Conservation (phyloP, 805 yeast species). For the Candida quercuum region DNA sequence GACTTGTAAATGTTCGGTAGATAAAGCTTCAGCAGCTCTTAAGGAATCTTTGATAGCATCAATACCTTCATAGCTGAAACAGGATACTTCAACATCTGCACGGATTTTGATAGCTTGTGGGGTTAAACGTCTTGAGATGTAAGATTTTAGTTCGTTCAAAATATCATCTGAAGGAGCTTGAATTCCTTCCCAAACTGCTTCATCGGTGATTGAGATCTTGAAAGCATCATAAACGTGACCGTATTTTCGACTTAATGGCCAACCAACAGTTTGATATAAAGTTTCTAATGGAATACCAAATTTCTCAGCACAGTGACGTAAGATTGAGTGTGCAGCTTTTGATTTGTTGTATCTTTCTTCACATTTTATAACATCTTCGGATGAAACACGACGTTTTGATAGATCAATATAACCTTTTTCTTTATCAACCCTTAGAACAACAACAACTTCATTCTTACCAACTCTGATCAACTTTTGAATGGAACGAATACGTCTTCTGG, state of each 20-base stretch:
- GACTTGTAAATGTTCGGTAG: slow-evolving; percentile 82
- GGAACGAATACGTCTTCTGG: slow-evolving; percentile 97
- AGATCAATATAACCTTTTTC: slow-evolving; percentile 98
- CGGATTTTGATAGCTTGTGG: slow-evolving; percentile 98
- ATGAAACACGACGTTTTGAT: slow-evolving; percentile 95
- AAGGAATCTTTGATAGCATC: slow-evolving; percentile 93
- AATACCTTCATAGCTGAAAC: slow-evolving; percentile 95
- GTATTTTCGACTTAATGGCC: slow-evolving; percentile 94
- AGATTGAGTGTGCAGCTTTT: slow-evolving; percentile 96
- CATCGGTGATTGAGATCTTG: slow-evolving; percentile 90
- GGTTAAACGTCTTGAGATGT: slow-evolving; percentile 89
- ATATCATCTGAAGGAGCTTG: slow-evolving; percentile 67
- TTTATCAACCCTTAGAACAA: slow-evolving; percentile 95
- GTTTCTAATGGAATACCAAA: slow-evolving; percentile 82
- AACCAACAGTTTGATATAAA: slow-evolving; percentile 84
- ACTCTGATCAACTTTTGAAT: slow-evolving; percentile 97
- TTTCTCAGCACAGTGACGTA: slow-evolving; percentile 97
- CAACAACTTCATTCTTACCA: slow-evolving; percentile 97
- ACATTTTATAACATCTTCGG: slow-evolving; percentile 95
- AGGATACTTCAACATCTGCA: slow-evolving; percentile 97
- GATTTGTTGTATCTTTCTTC: slow-evolving; percentile 96
- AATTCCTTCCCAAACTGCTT: slow-evolving; percentile 75
- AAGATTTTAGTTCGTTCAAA: slow-evolving; percentile 76
- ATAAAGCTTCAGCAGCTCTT: slow-evolving; percentile 75
- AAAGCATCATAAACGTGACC: slow-evolving; percentile 98